Base-by-base conservation (phyloP, 768 basidiomycete species). In the Tubosaeta sp. region DNA sequence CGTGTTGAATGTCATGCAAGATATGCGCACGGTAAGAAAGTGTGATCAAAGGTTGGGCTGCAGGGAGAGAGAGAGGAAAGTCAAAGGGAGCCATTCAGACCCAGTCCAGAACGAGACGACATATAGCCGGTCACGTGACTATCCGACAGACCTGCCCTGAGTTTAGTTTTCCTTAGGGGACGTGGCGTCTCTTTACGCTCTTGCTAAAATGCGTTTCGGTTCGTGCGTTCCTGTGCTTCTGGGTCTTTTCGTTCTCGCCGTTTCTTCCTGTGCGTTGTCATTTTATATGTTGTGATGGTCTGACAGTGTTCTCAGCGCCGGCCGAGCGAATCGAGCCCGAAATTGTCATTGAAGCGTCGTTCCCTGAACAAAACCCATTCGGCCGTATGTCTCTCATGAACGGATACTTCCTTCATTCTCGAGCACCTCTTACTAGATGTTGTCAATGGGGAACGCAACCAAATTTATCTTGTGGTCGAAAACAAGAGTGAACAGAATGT, bases 391-490 rank as follows among this genome's bases (percentile, higher is more conserved):
- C 46, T 48, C 53, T 9, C 6, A 9, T 6, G 29, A 29, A 29
- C 19, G 37, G 37, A 26, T 2, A 3, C 13, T 1, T 25, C 2
- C 25, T 55, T 46, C 61, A 58, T 8, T 7, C 33, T 34, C 11
- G 11, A 35, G 61, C 49, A 35, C 41, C n/a, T 50, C 19, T 31
- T 35, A 56, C n/a, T 61, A 92, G 90, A 91, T 53, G 73, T 92
- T 45, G 83, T 91, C 31, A 93, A 93, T 59, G 90, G 90, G 53
- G 87, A 90, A 74, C 82, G 78, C 63, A 93, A 91, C 65, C 71
- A 77, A 31, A 71, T 93, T 32, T 70, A 70, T 25, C 68, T 93
- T 45, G 68, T 75, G 26, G 75, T 92, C 12, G 88, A 90, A 69
- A 93, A 90, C 70, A 86, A 81, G 66, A 85, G 86, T 11, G 80